Evolutionary conservation across 768 basidiomycete genomes (phyloP).

Genomic region (Albatrellus ellisii): DNA sequence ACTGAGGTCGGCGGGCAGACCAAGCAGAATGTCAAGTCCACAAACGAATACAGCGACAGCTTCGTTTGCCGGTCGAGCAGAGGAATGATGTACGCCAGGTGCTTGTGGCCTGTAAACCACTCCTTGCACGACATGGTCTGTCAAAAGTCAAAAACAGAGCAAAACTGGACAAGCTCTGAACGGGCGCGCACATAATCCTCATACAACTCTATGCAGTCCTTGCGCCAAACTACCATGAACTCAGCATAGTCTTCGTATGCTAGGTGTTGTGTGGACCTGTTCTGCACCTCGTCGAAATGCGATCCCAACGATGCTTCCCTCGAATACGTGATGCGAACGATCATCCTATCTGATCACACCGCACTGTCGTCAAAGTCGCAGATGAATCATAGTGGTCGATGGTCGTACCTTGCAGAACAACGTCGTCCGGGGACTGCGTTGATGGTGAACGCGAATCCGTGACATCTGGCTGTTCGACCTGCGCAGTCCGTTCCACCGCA

Average conservation of each 20-base stretch:
- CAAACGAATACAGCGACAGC: slow-evolving; percentile 78
- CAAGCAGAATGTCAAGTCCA: slow-evolving; percentile 74
- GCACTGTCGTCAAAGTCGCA: slow-evolving; percentile 12
- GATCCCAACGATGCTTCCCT: slow-evolving; percentile 33
- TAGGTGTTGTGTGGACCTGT: slow-evolving; percentile 50
- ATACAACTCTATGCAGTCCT: slow-evolving; percentile 69
- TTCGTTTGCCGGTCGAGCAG: slow-evolving; percentile 46
- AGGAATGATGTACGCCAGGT: slow-evolving; percentile 69
- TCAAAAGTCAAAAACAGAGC: slow-evolving; percentile 2
- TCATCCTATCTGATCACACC: slow-evolving; percentile 64
- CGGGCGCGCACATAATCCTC: slow-evolving; percentile 55
- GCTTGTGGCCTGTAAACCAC: slow-evolving; percentile 56
- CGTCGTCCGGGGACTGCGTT: slow-evolving; percentile 30
- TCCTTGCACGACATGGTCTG: slow-evolving; percentile 58
- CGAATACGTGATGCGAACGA: slow-evolving; percentile 62
- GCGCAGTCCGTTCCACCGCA: slow-evolving; percentile 19
- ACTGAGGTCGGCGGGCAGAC: slow-evolving; percentile 46
- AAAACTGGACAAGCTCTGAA: neutral
- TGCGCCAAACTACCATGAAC: slow-evolving; percentile 78
- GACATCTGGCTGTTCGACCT: slow-evolving; percentile 13
- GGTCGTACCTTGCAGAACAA: slow-evolving; percentile 61
- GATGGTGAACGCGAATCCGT: slow-evolving; percentile 1
- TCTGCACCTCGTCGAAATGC: slow-evolving; percentile 52
- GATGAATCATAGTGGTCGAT: neutral
- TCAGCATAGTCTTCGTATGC: slow-evolving; percentile 63